Base-by-base conservation (phyloP, 148 eudicot genomes). In the Spergularia bocconei region DNA sequence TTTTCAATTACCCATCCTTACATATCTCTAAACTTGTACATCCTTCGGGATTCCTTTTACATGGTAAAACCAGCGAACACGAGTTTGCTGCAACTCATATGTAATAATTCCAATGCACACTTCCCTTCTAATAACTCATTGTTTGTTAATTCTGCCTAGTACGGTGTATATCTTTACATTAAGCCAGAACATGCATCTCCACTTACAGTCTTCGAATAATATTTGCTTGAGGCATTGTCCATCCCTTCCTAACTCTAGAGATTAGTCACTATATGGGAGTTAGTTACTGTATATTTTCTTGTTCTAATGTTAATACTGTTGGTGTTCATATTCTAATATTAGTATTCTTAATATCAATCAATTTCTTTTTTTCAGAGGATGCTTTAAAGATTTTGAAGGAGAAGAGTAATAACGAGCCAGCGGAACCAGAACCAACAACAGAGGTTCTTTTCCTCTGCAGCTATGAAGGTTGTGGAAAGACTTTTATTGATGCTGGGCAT, bases 371-470 rank as follows among this genome's bases (percentile, higher is more conserved):
- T 53, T 36, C 72, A 91, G 97, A 90, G 87, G 86, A 87, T 70
- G 86, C 90, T 23, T 56, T 85, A 82, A 90, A 82, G 86, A 80
- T 91, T 63, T 80, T 92, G 79, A 90, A 84, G 81, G 97, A 92
- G 78, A 90, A 89, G 75, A 21, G 75, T 48, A 89, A 67, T 55
- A 90, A 88, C 79, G 90, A 90, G 61, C 86, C 91, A 23, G 89
- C 84, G 70, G 98, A 91, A 80, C 98, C 93, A 48, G 97, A 94
- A 81, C 96, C 97, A 33, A 91, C 96, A 57, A 90, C 96, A n/a
- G 97, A 94, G 83, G 97, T 94, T 89, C 97, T 94, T 77, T 94
- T 94, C 81, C 96, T 94, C 57, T 94, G 98, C 79, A 92, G 98
- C 83, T 92, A 86, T 75, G 97, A 91, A 81, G 90, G 92, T 47